Percentiles rank a stretch among this genome's conserved stretches.
These are phyloP conservation scores for Marasmius tenuissimus DNA, from an alignment of 1,284 basidiomycete genomes.

Conservation along the genomic window DNA sequence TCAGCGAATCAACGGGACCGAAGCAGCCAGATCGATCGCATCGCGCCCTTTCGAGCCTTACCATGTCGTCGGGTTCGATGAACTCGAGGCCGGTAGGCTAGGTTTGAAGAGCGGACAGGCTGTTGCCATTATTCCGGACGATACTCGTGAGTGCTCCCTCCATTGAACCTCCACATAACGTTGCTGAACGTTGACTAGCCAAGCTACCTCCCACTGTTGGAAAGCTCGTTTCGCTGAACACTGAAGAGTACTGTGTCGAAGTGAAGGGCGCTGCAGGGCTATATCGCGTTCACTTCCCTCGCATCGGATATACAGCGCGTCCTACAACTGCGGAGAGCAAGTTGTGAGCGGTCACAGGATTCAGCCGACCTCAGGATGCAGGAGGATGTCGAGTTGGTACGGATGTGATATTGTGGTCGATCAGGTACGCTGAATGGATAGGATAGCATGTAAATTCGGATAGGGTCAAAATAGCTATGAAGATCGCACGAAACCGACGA, in stretches of 20 bases:
- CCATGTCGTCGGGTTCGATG: slow-evolving; percentile 44
- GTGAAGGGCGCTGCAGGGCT: slow-evolving; percentile 37
- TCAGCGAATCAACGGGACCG: slow-evolving; percentile 34
- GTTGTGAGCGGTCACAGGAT: slow-evolving; percentile 15
- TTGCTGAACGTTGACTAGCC: not conserved
- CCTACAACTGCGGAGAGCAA: slow-evolving; percentile 16
- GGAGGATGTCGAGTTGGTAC: not conserved
- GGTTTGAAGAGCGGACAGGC: slow-evolving; percentile 35
- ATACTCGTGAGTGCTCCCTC: slow-evolving; percentile 39
- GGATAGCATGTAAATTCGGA: too few relatives aligned
- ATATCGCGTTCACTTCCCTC: slow-evolving; percentile 54
- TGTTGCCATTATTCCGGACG: slow-evolving; percentile 48
- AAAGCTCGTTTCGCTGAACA: slow-evolving; percentile 47
- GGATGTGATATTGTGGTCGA: not conserved
- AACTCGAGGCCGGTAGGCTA: slow-evolving; percentile 41
- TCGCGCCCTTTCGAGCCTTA: slow-evolving; percentile 37
- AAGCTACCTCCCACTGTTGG: slow-evolving; percentile 37
- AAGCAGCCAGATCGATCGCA: slow-evolving; percentile 45
- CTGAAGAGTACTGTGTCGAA: slow-evolving; percentile 50
- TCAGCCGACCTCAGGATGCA: not conserved
- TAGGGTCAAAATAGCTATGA: too few relatives aligned
- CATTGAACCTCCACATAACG: too few relatives aligned
- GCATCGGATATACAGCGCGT: slow-evolving; percentile 34
- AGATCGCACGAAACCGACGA: too few relatives aligned
- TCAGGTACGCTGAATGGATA: too few relatives aligned